Evolutionary conservation across 352 stramenopile species (phyloP).

Genomic region (Pythium folliculosum): DNA sequence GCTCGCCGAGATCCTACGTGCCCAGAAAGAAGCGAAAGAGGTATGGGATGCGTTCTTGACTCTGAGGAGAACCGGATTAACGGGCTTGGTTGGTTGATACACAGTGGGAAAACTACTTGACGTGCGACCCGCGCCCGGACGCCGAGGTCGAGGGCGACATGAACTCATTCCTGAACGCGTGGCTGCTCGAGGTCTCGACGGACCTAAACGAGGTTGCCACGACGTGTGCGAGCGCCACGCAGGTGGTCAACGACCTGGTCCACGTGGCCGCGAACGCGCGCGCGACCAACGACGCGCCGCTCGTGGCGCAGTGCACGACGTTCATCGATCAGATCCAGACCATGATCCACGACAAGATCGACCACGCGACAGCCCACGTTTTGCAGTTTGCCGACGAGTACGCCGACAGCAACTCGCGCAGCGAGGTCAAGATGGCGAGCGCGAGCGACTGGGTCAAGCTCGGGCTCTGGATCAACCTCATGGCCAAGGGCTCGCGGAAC

Average conservation of each 20-base stretch:
- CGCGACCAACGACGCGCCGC: constrained; percentile 51
- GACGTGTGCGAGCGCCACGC: constrained; percentile 53
- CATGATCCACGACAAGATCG: constrained; percentile 66
- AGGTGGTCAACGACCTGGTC: constrained; percentile 63
- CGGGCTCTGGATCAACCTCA: constrained; percentile 73
- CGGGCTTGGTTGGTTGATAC: background rate
- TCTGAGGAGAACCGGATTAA: background rate
- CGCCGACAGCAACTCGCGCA: constrained; percentile 50
- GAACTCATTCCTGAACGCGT: constrained; percentile 84
- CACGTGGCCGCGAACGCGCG: constrained; percentile 56
- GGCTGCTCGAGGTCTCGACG: constrained; percentile 56
- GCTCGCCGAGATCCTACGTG: constrained; percentile 59
- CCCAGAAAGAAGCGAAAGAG: constrained; percentile 66
- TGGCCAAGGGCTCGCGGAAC: constrained; percentile 72
- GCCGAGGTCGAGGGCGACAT: constrained; percentile 74
- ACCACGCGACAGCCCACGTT: constrained; percentile 62
- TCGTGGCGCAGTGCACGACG: constrained; percentile 40
- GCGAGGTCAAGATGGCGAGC: constrained; percentile 72
- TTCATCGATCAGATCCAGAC: constrained; percentile 57
- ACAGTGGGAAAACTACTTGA: constrained; percentile 76
- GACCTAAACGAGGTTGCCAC: constrained; percentile 49
- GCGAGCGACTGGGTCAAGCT: constrained; percentile 49
- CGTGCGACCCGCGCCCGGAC: constrained; percentile 68
- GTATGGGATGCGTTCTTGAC: constrained; percentile 26
- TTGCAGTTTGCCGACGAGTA: constrained; percentile 80